A percentile compares a stretch with the other conserved stretches of the same genome.
These are phyloP conservation scores for Aspergillus aculeatinus DNA, from an alignment of 2,329 filamentous ascomycete species.

Conservation along the genomic window DNA sequence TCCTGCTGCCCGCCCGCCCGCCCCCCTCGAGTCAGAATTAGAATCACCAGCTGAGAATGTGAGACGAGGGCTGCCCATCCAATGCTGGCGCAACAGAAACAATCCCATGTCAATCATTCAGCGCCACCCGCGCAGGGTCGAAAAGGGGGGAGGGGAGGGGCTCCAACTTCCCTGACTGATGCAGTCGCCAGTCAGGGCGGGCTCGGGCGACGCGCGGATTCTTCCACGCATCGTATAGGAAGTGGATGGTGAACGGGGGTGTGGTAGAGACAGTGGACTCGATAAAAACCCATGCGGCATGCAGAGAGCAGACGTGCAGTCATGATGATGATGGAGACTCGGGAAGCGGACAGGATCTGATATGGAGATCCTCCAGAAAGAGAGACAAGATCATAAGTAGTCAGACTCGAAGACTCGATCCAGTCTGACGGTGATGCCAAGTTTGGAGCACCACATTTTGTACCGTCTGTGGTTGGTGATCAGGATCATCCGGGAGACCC, in stretches of 20 bases:
- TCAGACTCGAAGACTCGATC: not conserved
- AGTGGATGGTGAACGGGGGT: not conserved
- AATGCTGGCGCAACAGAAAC: conserved; percentile 8
- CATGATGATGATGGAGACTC: not conserved
- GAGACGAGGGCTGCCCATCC: conserved; percentile 9
- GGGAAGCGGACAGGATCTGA: not conserved
- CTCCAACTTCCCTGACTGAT: not conserved
- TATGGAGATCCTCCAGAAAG: not conserved
- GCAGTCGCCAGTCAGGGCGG: not conserved
- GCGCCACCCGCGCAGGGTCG: conserved; percentile 12
- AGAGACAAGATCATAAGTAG: not conserved
- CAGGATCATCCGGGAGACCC: conserved; percentile 2
- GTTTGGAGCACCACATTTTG: not conserved
- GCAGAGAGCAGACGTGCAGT: not conserved
- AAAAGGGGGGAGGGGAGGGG: not conserved
- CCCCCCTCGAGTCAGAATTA: not conserved
- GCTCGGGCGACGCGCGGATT: not conserved
- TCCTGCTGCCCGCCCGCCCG: not conserved
- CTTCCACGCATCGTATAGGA: not conserved
- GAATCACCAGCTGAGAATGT: conserved; percentile 9
- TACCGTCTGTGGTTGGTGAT: not conserved
- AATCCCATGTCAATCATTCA: conserved; percentile 18
- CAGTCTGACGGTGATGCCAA: not conserved
- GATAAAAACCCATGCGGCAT: conserved; percentile 3
- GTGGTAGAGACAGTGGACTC: not conserved